Conservation (phyloP, 306 rosid species). For the Sindora glabra region DNA sequence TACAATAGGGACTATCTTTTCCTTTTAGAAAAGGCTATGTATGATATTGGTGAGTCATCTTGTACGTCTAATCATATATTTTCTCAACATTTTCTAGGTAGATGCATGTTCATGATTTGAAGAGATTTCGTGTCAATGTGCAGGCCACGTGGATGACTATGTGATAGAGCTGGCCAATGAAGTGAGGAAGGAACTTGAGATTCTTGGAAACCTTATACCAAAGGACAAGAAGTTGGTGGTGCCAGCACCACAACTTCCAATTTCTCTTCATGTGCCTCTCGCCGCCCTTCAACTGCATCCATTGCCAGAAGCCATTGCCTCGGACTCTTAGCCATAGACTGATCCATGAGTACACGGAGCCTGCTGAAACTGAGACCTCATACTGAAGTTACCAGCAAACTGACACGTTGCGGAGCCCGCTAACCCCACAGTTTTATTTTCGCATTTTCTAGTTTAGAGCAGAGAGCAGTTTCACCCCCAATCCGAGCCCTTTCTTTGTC, state of each 20-base stretch:
- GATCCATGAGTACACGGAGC: background rate
- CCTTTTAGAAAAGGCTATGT: conserved; percentile 76
- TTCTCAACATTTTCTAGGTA: background rate
- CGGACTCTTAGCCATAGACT: conserved; percentile 39
- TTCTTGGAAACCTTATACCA: conserved; percentile 22
- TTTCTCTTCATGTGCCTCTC: conserved; percentile 47
- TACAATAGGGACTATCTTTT: conserved; percentile 83
- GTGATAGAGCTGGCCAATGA: conserved; percentile 90
- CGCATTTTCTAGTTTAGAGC: background rate
- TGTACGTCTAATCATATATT: background rate
- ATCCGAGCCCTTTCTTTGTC: background rate
- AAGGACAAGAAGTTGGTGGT: conserved; percentile 47
- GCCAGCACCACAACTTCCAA: conserved; percentile 31
- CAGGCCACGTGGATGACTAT: conserved; percentile 78
- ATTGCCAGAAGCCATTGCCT: conserved; percentile 65
- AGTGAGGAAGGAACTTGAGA: conserved; percentile 78
- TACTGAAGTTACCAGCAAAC: conserved; percentile 4
- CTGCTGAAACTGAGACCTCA: no score
- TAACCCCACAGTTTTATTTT: conserved; percentile 20
- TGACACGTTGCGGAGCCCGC: conserved; percentile 18
- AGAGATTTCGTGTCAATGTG: conserved; percentile 2
- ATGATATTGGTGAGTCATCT: conserved; percentile 58
- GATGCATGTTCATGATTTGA: background rate
- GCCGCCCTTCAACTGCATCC: conserved; percentile 48
- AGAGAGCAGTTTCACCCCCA: background rate